Base-by-base conservation (phyloP, 306 rosid genomes). In the Lathyrus oleraceus region DNA sequence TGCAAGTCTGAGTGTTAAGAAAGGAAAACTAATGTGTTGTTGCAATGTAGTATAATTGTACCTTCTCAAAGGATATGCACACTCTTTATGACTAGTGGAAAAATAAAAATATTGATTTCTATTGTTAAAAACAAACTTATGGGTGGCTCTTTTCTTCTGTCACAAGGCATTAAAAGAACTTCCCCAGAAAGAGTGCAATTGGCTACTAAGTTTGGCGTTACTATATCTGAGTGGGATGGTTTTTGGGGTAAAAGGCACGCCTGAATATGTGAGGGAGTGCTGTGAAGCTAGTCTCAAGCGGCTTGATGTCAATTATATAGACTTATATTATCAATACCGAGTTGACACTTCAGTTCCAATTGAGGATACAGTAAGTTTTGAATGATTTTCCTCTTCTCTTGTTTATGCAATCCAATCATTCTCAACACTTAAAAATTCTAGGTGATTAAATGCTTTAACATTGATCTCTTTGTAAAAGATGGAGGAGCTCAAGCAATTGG, bases 271-370 rank as follows among this genome's bases (percentile, higher is more conserved):
- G 45, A 61, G 93, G 23, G 16, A 73, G 70, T 82, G 93, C 49
- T 90, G 93, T 49, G 89, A 87, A 83, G 91, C 86, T 17, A 89
- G 91, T 67, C 89, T 85, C 32, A 74, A 78, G 61, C 68, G 93
- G 19, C 81, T 85, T 39, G 77, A 76, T 42, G 77, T 81, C 3
- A 54, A 73, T 40, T 75, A 81, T 38, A 87, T 89, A 61, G 93
- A 90, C 79, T 54, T 87, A 4, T 87, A 85, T 58, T 90, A 78
- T 70, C 87, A 81, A 58, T 91, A 87, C 67, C 70, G 87, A 11
- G 48, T 87, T 23, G 96, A 90, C 51, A 60, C 82, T 32, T 82
- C 89, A 9, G 83, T 90, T 65, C 86, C 88, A 71, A 90, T 89
- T 44, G 96, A 87, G 79, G 87, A 87, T 66, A 89, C 93, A 1